phyloP scores from a whole-genome alignment of 2,329 filamentous ascomycete species.

The Microsporum audouinii region DNA sequence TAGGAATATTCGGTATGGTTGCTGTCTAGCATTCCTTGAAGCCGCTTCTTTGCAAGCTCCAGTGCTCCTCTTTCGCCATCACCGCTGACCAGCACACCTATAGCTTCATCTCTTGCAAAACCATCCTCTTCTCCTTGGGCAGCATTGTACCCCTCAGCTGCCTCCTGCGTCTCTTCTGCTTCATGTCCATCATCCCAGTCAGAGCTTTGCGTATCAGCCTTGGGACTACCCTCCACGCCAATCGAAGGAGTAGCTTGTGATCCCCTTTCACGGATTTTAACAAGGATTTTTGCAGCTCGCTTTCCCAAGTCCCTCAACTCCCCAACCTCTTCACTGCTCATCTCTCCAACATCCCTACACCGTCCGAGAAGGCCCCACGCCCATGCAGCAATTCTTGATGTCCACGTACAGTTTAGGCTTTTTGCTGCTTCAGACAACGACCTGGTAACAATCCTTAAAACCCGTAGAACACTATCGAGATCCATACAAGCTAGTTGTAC shows the following conservation, averaged over 20 bases:
- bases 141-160: conserved; percentile 7
- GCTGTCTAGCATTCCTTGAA: background rate
- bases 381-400: conserved; percentile 65
- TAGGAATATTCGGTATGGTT: background rate
- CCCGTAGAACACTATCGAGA: conserved; percentile 52
- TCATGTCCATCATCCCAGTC: conserved; percentile 11
- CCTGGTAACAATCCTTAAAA: conserved; percentile 49
- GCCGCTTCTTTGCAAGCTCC: background rate
- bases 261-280: conserved; percentile 37
- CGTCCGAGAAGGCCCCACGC: conserved; percentile 71
- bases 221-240: background rate
- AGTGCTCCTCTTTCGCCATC: background rate
- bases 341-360: conserved; percentile 60
- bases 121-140: background rate
- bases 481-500: conserved; percentile 42
- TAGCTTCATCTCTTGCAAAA: background rate
- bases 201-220: background rate
- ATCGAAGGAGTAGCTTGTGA: conserved; percentile 11
- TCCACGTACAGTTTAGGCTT: conserved; percentile 47
- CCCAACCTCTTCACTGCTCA: conserved; percentile 64
- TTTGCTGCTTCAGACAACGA: conserved; percentile 54
- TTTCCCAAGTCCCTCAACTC: conserved; percentile 70
- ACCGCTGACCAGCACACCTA: background rate
- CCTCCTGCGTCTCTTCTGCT: conserved; percentile 18
- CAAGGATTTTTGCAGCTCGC: conserved; percentile 48